Evolutionary conservation across 495 filamentous ascomycete genomes (phyloP).

Genomic region (Penicillium arizonense): DNA sequence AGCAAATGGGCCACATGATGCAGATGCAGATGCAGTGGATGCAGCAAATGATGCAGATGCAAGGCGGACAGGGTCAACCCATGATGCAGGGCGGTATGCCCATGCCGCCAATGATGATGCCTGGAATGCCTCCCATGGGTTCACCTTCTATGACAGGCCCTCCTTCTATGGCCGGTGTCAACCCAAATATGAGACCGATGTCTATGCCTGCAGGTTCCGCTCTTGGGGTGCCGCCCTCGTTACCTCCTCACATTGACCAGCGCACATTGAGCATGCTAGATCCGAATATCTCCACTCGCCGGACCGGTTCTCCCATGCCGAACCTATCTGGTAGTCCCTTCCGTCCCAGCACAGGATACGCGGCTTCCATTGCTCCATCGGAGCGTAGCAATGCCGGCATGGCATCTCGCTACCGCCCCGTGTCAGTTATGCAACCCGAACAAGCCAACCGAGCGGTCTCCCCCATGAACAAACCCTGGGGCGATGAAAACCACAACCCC

Average conservation of each 20-base stretch:
- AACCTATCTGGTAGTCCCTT: constrained; percentile 27
- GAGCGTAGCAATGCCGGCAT: constrained; percentile 92
- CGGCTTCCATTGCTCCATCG: constrained; percentile 82
- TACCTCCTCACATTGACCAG: constrained; percentile 31
- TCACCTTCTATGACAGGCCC: constrained; percentile 13
- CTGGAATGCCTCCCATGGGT: constrained; percentile 18
- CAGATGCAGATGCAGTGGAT: constrained; percentile 90
- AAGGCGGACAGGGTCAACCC: constrained; percentile 30
- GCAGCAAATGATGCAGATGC: constrained; percentile 78
- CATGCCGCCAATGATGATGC: constrained; percentile 17
- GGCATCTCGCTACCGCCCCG: constrained; percentile 88
- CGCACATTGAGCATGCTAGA: constrained; percentile 83
- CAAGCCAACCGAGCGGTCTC: constrained; percentile 48
- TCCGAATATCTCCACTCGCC: constrained; percentile 60
- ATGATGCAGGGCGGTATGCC: constrained; percentile 20
- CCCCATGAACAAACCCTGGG: constrained; percentile 47
- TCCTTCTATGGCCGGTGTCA: constrained; percentile 14
- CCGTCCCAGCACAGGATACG: constrained; percentile 49
- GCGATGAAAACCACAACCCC: constrained; percentile 41
- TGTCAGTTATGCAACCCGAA: constrained; percentile 54
- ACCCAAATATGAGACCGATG: constrained; percentile 35
- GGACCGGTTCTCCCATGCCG: constrained; percentile 33
- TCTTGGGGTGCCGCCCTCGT: constrained; percentile 8
- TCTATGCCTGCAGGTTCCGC: constrained; percentile 35
- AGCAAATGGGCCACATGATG: constrained; percentile 88